These are phyloP conservation scores for Stropharia rugosoannulata DNA, from an alignment of 768 basidiomycete species.

Conservation along the genomic window DNA sequence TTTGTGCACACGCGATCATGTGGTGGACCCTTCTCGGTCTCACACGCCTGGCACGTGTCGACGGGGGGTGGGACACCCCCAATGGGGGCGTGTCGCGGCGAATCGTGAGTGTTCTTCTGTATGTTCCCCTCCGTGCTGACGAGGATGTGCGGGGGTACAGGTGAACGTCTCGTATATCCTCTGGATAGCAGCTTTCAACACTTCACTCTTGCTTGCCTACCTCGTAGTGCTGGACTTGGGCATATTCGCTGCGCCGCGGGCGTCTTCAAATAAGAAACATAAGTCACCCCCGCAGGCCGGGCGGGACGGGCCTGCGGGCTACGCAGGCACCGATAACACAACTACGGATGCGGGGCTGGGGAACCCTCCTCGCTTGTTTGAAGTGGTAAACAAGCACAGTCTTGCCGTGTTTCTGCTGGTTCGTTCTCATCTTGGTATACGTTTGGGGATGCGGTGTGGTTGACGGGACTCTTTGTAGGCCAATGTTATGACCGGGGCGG, in stretches of 20 bases:
- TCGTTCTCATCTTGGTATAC: slow-evolving; percentile 25
- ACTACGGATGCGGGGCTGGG: slow-evolving; percentile 4
- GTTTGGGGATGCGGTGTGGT: background rate
- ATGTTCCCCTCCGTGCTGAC: background rate
- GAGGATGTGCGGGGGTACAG: no score
- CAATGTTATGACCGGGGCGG: slow-evolving; percentile 80
- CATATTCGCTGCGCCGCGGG: slow-evolving; percentile 52
- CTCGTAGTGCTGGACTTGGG: slow-evolving; percentile 65
- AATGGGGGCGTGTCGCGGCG: slow-evolving; percentile 42
- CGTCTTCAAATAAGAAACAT: slow-evolving; percentile 4
- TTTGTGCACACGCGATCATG: slow-evolving; percentile 71
- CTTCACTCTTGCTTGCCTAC: slow-evolving; percentile 80
- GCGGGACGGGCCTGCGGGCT: no score
- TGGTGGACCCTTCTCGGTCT: slow-evolving; percentile 73
- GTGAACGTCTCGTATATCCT: slow-evolving; percentile 87
- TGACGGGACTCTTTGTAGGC: slow-evolving; percentile 47
- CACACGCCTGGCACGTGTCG: slow-evolving; percentile 37
- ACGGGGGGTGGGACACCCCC: slow-evolving; percentile 20
- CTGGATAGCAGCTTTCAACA: slow-evolving; percentile 90
- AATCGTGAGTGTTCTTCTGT: slow-evolving; percentile 33
- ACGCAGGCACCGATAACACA: no score
- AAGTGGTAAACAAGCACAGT: slow-evolving; percentile 82
- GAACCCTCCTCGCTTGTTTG: slow-evolving; percentile 55
- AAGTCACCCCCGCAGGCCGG: background rate
- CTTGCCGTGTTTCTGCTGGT: slow-evolving; percentile 81